These are phyloP conservation scores for Hymenoscyphus scutula DNA, from an alignment of 2,329 filamentous ascomycete species.

Conservation along the genomic window DNA sequence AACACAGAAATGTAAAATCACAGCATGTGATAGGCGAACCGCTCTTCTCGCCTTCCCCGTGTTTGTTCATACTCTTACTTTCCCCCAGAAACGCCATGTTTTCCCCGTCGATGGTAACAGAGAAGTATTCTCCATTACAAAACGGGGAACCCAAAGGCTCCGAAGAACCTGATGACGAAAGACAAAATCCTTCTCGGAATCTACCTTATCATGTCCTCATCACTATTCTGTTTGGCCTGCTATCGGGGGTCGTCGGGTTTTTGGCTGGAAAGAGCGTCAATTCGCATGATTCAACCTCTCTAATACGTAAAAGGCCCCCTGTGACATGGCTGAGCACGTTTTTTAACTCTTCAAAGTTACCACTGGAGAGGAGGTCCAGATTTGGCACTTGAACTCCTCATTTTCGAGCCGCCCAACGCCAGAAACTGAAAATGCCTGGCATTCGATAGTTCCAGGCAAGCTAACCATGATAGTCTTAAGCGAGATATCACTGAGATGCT, in stretches of 20 bases:
- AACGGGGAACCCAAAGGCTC: neutral
- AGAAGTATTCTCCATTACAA: neutral
- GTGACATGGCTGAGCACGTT: neutral
- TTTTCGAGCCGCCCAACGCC: neutral
- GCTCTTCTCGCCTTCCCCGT: neutral
- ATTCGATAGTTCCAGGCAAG: slow-evolving; percentile 4
- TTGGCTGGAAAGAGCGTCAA: neutral
- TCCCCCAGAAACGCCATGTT: neutral
- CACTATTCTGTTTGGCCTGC: neutral
- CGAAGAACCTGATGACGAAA: neutral
- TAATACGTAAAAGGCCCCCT: neutral
- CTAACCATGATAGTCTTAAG: neutral
- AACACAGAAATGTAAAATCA: neutral
- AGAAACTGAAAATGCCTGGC: slow-evolving; percentile 5
- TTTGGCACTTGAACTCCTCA: slow-evolving; percentile 4
- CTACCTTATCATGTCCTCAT: neutral
- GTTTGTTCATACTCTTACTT: neutral
- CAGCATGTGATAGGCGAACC: neutral
- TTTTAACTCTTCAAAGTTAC: neutral
- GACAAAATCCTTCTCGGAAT: neutral
- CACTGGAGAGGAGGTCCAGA: neutral
- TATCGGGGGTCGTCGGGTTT: neutral
- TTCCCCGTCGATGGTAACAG: neutral
- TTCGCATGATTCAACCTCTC: neutral
- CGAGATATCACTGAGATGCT: neutral